Percentiles rank a stretch among this genome's conserved stretches.
These are phyloP conservation scores for Neodidymelliopsis sp. DNA, from an alignment of 2,329 filamentous ascomycete species.

Conservation along the genomic window DNA sequence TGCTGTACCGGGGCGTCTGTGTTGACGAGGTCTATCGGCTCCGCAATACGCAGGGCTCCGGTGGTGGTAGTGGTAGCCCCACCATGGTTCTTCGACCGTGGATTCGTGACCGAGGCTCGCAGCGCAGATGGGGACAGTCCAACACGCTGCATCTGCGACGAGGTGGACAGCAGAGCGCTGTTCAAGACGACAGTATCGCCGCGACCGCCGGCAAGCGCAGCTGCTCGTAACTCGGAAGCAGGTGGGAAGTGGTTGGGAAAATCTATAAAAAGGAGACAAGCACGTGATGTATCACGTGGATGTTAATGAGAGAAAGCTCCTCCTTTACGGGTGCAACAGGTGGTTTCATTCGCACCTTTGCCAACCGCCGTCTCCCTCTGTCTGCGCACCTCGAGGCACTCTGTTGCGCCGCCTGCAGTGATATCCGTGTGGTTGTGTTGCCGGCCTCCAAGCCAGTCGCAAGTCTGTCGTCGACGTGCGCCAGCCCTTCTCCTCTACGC, in stretches of 20 bases:
- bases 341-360: conserved; percentile 7
- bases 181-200: too few relatives aligned
- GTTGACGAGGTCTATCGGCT: conserved; percentile 1
- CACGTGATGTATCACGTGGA: conserved; percentile 1
- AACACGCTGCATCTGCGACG: not conserved
- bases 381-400: conserved; percentile 10
- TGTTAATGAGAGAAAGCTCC: not conserved
- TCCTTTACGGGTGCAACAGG: conserved; percentile 1
- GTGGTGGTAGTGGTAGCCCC: not conserved
- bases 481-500: conserved; percentile 19
- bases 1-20: too few relatives aligned
- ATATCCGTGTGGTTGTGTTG: conserved; percentile 21
- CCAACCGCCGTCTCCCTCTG: conserved; percentile 2
- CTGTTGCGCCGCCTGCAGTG: conserved; percentile 14
- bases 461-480: not conserved
- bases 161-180: not conserved
- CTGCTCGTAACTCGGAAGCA: not conserved
- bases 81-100: not conserved
- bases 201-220: too few relatives aligned
- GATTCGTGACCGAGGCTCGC: conserved; percentile 6
- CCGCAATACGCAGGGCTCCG: conserved; percentile 4
- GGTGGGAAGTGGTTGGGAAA: conserved; percentile 6
- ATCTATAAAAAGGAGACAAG: not conserved
- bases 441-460: conserved; percentile 7
- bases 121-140: too few relatives aligned